A percentile compares a stretch with the other conserved stretches of the same genome.
These are phyloP conservation scores for Phytophthora pisi DNA, from an alignment of 352 stramenopile species.

Conservation along the genomic window DNA sequence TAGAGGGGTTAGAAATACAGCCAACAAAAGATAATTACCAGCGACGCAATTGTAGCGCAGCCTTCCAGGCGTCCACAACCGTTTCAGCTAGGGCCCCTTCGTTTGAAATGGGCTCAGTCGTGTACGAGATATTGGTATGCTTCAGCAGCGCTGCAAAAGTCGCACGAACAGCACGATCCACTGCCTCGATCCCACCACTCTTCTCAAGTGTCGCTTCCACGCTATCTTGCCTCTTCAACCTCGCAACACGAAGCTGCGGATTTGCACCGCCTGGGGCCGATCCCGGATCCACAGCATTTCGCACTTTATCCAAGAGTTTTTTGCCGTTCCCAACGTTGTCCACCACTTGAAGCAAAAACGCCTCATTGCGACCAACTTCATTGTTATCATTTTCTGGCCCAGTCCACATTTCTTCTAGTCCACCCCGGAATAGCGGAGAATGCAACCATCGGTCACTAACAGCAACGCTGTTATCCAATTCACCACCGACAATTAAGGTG, in stretches of 20 bases:
- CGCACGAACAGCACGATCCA: slow-evolving; percentile 80
- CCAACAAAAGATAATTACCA: slow-evolving; percentile 50
- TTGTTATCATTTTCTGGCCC: slow-evolving; percentile 6
- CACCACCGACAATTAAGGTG: slow-evolving; percentile 53
- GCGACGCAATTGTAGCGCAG: slow-evolving; percentile 77
- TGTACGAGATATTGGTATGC: slow-evolving; percentile 81
- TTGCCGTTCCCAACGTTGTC: slow-evolving; percentile 74
- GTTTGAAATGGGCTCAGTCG: slow-evolving; percentile 61
- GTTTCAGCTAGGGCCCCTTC: slow-evolving; percentile 67
- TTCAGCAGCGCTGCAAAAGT: slow-evolving; percentile 85
- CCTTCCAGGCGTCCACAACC: slow-evolving; percentile 76
- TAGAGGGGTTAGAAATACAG: background rate
- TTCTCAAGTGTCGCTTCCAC: slow-evolving; percentile 86
- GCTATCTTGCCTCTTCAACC: slow-evolving; percentile 82
- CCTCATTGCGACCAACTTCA: slow-evolving; percentile 46
- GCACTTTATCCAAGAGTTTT: slow-evolving; percentile 84
- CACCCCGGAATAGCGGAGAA: slow-evolving; percentile 64
- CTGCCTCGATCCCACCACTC: slow-evolving; percentile 79
- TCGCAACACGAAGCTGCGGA: slow-evolving; percentile 63
- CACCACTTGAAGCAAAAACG: slow-evolving; percentile 75
- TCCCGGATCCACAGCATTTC: slow-evolving; percentile 65
- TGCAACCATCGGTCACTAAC: slow-evolving; percentile 55
- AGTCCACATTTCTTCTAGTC: slow-evolving; percentile 40
- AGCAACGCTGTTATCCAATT: slow-evolving; percentile 3
- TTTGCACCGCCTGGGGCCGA: slow-evolving; percentile 47